Conservation (phyloP, 2,329 filamentous ascomycete genomes). For the Fusarium lyarnte region DNA sequence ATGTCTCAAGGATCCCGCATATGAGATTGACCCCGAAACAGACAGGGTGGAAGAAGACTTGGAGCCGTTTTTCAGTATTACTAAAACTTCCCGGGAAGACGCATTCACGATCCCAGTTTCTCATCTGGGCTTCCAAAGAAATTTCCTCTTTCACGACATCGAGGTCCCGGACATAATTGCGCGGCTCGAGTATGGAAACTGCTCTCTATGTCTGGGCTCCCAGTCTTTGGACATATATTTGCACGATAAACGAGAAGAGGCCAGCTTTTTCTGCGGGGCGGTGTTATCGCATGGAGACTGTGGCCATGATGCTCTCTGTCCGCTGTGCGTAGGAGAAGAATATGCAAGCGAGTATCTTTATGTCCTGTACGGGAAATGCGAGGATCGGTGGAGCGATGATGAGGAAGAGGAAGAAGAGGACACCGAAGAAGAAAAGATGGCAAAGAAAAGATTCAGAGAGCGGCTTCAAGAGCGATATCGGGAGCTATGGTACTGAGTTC, state of each 20-base stretch:
- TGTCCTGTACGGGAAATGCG: not conserved
- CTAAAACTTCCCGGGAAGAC: not conserved
- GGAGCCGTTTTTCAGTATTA: not conserved
- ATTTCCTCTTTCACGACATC: not conserved
- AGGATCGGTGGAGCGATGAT: not conserved
- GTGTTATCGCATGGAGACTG: not conserved
- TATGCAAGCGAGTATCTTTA: not conserved
- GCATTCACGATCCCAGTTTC: not conserved
- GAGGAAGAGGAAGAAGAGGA: not conserved
- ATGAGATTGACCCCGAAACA: not conserved
- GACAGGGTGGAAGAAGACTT: not conserved
- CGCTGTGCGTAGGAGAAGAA: not conserved
- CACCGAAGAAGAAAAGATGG: not conserved
- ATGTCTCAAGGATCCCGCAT: not conserved
- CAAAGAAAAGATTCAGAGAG: not conserved
- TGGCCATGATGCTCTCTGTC: not conserved
- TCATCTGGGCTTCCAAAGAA: fast-evolving
- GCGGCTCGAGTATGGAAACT: not conserved
- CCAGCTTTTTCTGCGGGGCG: not conserved
- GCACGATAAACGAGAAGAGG: fast-evolving
- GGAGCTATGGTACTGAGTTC: not conserved
- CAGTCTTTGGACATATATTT: not conserved
- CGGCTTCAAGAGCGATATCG: not conserved
- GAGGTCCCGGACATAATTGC: not conserved
- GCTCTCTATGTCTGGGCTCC: fast-evolving